Base-by-base conservation (phyloP, 345 rosid genomes). In the Populus tremula region DNA sequence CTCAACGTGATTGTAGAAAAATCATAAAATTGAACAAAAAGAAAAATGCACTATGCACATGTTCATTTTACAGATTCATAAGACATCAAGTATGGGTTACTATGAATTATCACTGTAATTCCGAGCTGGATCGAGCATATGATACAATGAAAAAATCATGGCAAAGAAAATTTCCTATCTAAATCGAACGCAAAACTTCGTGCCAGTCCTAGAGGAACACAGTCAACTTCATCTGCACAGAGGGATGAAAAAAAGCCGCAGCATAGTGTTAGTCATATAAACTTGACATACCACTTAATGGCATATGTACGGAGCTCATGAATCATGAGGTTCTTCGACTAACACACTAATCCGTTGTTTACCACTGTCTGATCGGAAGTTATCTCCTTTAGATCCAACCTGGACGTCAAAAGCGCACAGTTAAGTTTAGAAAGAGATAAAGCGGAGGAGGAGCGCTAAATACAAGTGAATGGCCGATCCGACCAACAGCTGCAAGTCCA, bases 311-410 rank as follows among this genome's bases (percentile, higher is more conserved):
- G 49, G 70, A 8, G 49, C 33, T 80, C 78, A 80, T 21, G 79
- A 75, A 56, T 75, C 75, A 64, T 75, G 82, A 69, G 70, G 56
- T 61, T 35, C 78, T 80, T 80, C 75, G 16, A 80, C 78, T 2
- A 80, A 29, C 35, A 75, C 14, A 23, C 75, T 63, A 16, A 80
- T 80, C 76, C 75, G 65, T 64, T 75, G 82, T 69, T 80, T 80
- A 69, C 75, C 78, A 25, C 76, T 70, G 54, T 80, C 84, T 41
- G 84, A 78, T 33, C 93, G 96, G 79, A 91, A 87, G 80, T 71
- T 86, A n/a, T 92, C 98, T 80, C 96, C 99, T 87, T 92, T 96
- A 71, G 84, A 89, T 84, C 91, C 97, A 82, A 90, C 86, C 99
- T 93, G 93, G 80, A 81, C 59, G 84, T 82, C 88, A 73, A 87